These are phyloP conservation scores for Metschnikowia baotianmanensis DNA, from an alignment of 805 yeast genomes.

Conservation along the genomic window DNA sequence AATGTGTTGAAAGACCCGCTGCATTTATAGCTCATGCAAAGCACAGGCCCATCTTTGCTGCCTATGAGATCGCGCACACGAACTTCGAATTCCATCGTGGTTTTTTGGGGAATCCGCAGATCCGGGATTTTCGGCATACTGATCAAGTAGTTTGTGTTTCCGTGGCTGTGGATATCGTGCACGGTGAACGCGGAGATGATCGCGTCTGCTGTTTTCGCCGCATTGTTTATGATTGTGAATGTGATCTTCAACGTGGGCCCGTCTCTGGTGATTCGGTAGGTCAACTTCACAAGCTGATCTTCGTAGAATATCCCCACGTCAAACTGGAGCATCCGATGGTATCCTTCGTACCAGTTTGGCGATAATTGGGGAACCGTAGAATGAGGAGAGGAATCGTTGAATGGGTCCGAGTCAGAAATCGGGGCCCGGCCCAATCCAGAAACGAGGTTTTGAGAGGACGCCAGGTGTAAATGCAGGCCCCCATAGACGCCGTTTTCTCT, in stretches of 20 bases:
- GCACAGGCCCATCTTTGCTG: conserved; percentile 51
- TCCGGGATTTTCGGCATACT: conserved; percentile 52
- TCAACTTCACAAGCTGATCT: conserved; percentile 65
- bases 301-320: conserved; percentile 81
- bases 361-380: conserved; percentile 33
- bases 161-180: conserved; percentile 29
- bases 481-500: no score
- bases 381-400: conserved; percentile 18
- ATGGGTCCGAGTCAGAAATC: conserved; percentile 30
- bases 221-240: conserved; percentile 60
- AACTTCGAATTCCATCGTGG: conserved; percentile 52
- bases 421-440: no score
- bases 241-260: conserved; percentile 35
- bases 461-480: no score
- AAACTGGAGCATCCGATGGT: conserved; percentile 63
- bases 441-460: no score
- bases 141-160: conserved; percentile 40
- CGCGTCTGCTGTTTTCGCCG: conserved; percentile 44
- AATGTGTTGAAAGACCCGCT: conserved; percentile 59
- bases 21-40: conserved; percentile 59
- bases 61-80: conserved; percentile 55
- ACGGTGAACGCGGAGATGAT: conserved; percentile 54
- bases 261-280: conserved; percentile 48
- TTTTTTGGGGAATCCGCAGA: conserved; percentile 46
- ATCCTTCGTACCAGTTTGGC: conserved; percentile 79